These are phyloP conservation scores for Calonectria ilicicola DNA, from an alignment of 2,329 filamentous ascomycete genomes.

Conservation along the genomic window DNA sequence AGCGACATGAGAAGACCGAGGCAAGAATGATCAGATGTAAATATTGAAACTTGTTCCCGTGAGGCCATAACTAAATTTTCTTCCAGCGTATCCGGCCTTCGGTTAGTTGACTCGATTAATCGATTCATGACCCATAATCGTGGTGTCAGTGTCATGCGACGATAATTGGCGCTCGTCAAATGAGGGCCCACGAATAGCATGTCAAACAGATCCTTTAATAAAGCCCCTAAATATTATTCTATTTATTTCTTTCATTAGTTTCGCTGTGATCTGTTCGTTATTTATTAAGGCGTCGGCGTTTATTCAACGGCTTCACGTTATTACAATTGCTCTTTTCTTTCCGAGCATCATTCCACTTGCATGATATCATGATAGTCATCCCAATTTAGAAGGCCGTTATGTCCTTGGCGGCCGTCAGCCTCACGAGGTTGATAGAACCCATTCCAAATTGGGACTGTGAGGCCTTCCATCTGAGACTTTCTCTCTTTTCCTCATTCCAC, in stretches of 20 bases:
- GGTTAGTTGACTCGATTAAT: background rate
- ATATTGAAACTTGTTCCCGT: background rate
- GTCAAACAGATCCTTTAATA: background rate
- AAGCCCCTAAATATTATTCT: background rate
- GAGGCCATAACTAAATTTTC: background rate
- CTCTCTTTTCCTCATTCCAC: background rate
- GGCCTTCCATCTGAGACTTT: background rate
- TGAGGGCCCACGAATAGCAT: background rate
- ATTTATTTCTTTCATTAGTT: background rate
- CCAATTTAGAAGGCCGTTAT: background rate
- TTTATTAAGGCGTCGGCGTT: background rate
- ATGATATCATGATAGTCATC: background rate
- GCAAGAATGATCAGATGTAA: background rate
- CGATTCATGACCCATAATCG: constrained; percentile 15
- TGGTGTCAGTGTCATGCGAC: constrained; percentile 21
- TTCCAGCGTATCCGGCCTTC: background rate
- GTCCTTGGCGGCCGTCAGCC: background rate
- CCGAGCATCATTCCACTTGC: background rate
- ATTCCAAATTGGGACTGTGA: background rate
- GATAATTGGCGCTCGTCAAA: background rate
- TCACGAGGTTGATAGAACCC: too few species aligned
- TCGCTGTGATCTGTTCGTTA: background rate
- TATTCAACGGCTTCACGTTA: background rate
- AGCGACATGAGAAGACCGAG: background rate
- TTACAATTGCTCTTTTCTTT: background rate